Evolutionary conservation across 257 asterid species (phyloP).

Genomic region (Jacaranda copaia): DNA sequence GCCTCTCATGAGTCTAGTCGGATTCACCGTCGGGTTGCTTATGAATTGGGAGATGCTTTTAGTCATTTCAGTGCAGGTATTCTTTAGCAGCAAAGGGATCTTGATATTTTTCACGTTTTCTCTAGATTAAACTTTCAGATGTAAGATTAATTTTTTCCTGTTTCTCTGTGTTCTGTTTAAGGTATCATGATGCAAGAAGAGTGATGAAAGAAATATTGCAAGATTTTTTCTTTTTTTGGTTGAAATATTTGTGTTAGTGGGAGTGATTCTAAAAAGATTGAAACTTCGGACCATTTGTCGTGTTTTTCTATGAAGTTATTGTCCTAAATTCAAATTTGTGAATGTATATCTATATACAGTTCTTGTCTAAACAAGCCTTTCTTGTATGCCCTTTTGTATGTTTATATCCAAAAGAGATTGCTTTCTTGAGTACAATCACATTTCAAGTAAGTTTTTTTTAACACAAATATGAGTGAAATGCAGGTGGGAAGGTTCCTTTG

Average conservation of each 20-base stretch:
- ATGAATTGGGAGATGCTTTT: constrained; percentile 37
- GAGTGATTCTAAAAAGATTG: neutral
- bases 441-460: neutral
- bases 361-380: too few relatives aligned
- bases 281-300: neutral
- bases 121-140: too few relatives aligned
- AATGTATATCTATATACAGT: too few relatives aligned
- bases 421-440: too few relatives aligned
- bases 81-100: too few relatives aligned
- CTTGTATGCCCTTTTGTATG: too few relatives aligned
- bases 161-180: constrained; percentile 31
- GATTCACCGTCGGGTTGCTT: constrained; percentile 34
- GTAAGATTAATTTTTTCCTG: neutral
- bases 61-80: constrained; percentile 53
- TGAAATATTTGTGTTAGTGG: constrained; percentile 14
- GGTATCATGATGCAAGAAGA: constrained; percentile 9
- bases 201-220: neutral
- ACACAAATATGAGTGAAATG: constrained; percentile 24
- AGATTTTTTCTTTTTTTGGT: neutral
- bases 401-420: too few relatives aligned
- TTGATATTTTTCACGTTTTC: too few relatives aligned
- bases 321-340: too few relatives aligned
- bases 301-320: too few relatives aligned
- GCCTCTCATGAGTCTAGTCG: constrained; percentile 29
- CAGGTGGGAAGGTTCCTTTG: constrained; percentile 76